These are phyloP conservation scores for Tolypocladium tropicale DNA, from an alignment of 2,329 filamentous ascomycete genomes.

Conservation along the genomic window DNA sequence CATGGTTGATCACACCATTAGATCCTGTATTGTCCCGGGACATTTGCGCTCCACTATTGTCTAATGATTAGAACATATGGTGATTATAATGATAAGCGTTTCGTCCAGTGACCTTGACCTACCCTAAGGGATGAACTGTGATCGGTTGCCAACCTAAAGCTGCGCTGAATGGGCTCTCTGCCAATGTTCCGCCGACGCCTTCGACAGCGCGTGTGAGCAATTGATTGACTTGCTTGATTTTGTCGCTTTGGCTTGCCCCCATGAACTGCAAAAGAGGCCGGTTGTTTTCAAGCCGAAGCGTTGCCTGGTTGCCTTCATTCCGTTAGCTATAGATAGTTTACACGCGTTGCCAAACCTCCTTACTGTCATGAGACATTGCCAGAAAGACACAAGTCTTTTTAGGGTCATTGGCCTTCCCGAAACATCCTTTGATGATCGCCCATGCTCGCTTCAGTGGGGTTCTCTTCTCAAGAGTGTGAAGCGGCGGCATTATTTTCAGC, in stretches of 20 bases:
- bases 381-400: constrained; percentile 54
- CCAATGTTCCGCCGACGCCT: constrained; percentile 48
- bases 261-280: constrained; percentile 49
- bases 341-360: constrained; percentile 3
- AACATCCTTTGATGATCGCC: constrained; percentile 17
- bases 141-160: constrained; percentile 46
- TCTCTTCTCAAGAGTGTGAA: not conserved
- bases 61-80: not conserved
- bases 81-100: constrained; percentile 1
- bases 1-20: constrained; percentile 50
- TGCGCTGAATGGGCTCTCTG: constrained; percentile 48
- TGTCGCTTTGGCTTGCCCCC: constrained; percentile 45
- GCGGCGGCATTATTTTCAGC: constrained; percentile 38
- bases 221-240: constrained; percentile 41
- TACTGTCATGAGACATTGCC: constrained; percentile 56
- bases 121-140: constrained; percentile 54
- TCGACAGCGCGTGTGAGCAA: constrained; percentile 43
- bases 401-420: constrained; percentile 43
- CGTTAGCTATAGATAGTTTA: too few species aligned
- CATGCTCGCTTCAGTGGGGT: constrained; percentile 1
- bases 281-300: constrained; percentile 47
- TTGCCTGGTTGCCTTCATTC: constrained; percentile 42
- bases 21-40: constrained; percentile 44
- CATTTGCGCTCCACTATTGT: constrained; percentile 49
- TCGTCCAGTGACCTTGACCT: constrained; percentile 9